Evolutionary conservation across 345 rosid species (phyloP).

Genomic region (Raphanus raphanistrum): DNA sequence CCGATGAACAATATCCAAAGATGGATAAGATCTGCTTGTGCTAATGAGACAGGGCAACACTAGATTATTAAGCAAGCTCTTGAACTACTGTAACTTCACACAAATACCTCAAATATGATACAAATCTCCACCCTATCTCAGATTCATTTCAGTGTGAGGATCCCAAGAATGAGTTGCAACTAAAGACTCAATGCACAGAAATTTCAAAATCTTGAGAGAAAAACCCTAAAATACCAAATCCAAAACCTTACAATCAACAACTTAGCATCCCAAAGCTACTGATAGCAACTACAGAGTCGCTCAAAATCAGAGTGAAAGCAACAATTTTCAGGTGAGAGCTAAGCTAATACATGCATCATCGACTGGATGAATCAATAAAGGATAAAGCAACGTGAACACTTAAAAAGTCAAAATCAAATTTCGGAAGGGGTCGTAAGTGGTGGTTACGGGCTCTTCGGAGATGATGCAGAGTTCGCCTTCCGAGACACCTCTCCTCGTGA

Average conservation of each 20-base stretch:
- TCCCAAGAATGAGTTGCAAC: background rate
- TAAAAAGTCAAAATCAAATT: background rate
- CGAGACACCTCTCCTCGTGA: slow-evolving; percentile 70
- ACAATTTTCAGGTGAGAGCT: too few relatives aligned
- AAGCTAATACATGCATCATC: too few relatives aligned
- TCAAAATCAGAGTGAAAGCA: background rate
- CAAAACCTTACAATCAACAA: background rate
- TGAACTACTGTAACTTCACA: background rate
- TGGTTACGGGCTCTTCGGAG: slow-evolving; percentile 82
- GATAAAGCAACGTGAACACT: background rate
- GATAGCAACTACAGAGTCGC: background rate
- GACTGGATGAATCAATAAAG: background rate
- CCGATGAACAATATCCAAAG: background rate
- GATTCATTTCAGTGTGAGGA: background rate
- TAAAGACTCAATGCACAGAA: background rate
- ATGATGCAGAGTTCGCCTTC: slow-evolving; percentile 91
- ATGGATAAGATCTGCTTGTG: background rate
- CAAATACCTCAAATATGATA: background rate
- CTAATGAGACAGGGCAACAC: background rate
- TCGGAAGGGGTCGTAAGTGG: background rate
- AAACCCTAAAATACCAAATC: background rate
- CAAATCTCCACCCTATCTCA: background rate
- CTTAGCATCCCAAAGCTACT: background rate
- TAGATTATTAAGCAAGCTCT: background rate
- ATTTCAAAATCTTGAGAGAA: background rate